Evolutionary conservation across 768 basidiomycete species (phyloP).

Genomic region (Aureoboletus auriporus): DNA sequence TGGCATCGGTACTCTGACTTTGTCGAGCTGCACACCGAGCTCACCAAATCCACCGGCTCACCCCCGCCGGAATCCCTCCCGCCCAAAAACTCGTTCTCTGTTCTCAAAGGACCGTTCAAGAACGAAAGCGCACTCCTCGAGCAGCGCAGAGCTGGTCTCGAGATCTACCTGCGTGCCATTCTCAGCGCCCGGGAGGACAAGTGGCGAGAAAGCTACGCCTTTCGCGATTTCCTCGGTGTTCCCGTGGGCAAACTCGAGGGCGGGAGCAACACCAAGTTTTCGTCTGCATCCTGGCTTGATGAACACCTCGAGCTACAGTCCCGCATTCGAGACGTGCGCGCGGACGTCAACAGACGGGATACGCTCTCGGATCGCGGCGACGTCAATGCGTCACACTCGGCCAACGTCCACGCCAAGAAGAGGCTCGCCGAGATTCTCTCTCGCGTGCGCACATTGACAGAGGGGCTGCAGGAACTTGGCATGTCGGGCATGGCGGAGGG

Average conservation of each 20-base stretch:
- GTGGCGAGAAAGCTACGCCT: constrained; percentile 78
- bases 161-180: constrained; percentile 83
- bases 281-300: constrained; percentile 81
- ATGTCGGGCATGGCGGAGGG: constrained; percentile 80
- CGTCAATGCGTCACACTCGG: constrained; percentile 66
- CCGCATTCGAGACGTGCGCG: constrained; percentile 75
- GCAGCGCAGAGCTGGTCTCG: constrained; percentile 73
- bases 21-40: constrained; percentile 77
- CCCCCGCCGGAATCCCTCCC: constrained; percentile 79
- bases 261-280: constrained; percentile 48
- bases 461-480: constrained; percentile 62
- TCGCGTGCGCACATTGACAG: constrained; percentile 67
- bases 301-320: constrained; percentile 80
- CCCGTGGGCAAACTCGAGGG: constrained; percentile 52
- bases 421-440: constrained; percentile 74
- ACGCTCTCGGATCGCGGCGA: constrained; percentile 75
- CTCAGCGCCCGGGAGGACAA: constrained; percentile 73
- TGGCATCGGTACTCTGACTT: constrained; percentile 96
- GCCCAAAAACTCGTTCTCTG: constrained; percentile 74
- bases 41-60: constrained; percentile 74
- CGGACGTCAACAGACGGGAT: constrained; percentile 85
- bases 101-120: constrained; percentile 51
- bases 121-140: constrained; percentile 61
- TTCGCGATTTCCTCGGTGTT: constrained; percentile 85
- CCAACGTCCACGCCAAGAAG: constrained; percentile 83